phyloP scores from a whole-genome alignment of 768 basidiomycete species.

The Termitomyces heimii region DNA sequence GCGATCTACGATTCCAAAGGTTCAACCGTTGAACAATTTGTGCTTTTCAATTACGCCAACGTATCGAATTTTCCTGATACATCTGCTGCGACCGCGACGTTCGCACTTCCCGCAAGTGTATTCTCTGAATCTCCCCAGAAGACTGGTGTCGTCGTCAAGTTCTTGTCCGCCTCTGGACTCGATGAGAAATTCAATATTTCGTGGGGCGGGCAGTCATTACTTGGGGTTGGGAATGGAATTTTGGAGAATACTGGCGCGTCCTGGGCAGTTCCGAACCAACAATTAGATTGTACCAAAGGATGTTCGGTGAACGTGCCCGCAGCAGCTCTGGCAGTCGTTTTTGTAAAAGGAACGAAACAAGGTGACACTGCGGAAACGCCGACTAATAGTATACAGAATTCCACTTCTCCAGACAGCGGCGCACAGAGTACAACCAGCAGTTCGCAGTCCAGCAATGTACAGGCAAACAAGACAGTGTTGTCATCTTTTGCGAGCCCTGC shows the following conservation, averaged over 20 bases:
- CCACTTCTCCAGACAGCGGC: not conserved
- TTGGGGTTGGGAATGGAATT: conserved; percentile 33
- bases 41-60: conserved; percentile 47
- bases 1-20: conserved; percentile 50
- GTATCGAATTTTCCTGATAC: conserved; percentile 31
- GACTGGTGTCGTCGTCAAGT: conserved; percentile 36
- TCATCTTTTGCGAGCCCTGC: not conserved
- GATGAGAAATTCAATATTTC: conserved; percentile 48
- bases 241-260: conserved; percentile 21
- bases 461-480: not conserved
- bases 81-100: conserved; percentile 25
- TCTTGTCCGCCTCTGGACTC: conserved; percentile 38
- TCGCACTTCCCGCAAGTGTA: conserved; percentile 30
- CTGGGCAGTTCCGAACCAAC: conserved; percentile 29
- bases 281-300: conserved; percentile 35
- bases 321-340: conserved; percentile 43
- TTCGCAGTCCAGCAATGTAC: not conserved
- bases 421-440: not conserved
- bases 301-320: conserved; percentile 42
- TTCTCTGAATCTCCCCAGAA: conserved; percentile 16
- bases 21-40: conserved; percentile 33
- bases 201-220: conserved; percentile 53
- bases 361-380: not conserved
- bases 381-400: not conserved
- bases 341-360: conserved; percentile 16